Evolutionary conservation across 768 basidiomycete genomes (phyloP).

Genomic region (Amanita brunnescens): DNA sequence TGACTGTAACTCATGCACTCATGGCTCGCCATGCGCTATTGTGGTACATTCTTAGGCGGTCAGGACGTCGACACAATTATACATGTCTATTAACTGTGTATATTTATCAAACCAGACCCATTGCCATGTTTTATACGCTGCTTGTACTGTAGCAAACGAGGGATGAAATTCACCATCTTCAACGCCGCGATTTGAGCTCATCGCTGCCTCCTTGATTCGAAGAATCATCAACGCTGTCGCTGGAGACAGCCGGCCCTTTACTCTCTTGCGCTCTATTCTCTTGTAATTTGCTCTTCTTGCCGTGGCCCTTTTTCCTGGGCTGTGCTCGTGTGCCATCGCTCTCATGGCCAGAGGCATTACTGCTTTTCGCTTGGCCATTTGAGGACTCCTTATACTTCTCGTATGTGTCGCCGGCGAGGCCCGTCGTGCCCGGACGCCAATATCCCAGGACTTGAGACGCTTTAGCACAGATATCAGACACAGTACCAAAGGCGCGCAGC

Average conservation of each 20-base stretch:
- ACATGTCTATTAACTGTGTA: neutral
- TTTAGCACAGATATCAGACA: conserved; percentile 17
- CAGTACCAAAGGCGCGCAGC: conserved; percentile 11
- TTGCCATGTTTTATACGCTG: neutral
- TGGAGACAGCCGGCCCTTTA: neutral
- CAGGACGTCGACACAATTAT: neutral
- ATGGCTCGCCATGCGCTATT: neutral
- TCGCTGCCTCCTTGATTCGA: neutral
- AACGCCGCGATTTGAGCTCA: neutral
- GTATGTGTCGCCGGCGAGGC: neutral
- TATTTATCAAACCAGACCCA: too few species aligned
- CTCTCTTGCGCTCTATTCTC: neutral
- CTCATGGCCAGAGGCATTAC: neutral
- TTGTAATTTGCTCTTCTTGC: neutral
- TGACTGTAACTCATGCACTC: neutral
- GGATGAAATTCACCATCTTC: neutral
- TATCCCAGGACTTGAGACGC: conserved; percentile 21
- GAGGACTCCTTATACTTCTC: neutral
- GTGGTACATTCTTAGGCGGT: neutral
- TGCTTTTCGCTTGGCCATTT: neutral
- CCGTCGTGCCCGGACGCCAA: conserved; percentile 14
- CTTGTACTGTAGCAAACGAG: neutral
- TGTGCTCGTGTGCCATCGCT: neutral
- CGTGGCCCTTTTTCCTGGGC: neutral
- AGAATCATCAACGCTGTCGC: neutral